Base-by-base conservation (phyloP, 495 filamentous ascomycete species). In the Talaromyces borbonicus region DNA sequence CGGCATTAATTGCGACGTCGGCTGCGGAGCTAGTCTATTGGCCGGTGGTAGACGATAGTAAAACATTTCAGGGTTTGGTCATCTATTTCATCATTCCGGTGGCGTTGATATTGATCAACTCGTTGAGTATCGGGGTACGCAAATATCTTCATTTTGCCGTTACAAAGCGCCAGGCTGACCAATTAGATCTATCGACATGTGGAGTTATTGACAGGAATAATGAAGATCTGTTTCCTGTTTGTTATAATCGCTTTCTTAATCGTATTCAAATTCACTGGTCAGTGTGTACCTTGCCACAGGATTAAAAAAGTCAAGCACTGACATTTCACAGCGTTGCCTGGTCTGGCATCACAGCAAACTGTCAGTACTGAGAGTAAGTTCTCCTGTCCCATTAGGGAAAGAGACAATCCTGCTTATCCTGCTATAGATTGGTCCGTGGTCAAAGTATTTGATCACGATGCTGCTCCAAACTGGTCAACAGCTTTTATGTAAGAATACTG, bases 1-100 rank as follows among this genome's bases (percentile, higher is more conserved):
- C 66, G 0, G 58, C 65, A 0, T 45, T 67, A n/a, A 59, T 73
- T 12, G 58, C 66, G 2, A 55, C 63, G 1, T 53, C 61, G 2
- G 66, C 69, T 4, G 63, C 53, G 0, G 61, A 65, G 35, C 48
- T 66, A 20, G 51, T 63, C 20, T 69, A 55, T 33, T 75, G 65
- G 65, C 43, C 43, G 0, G 43, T 31, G 19, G 19, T 46, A 8
- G 48, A 52, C 16, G 43, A 49, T 2, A 49, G 40, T 8, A 55
- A 57, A 18, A 53, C 50, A 5, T 52, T 61, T 24, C 52, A 61
- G 16, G 62, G 55, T 8, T 48, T 53, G 1, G 38, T 66, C 2
- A 48, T 63, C 39, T 65, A 60, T 33, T 49, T 59, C 6, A 8
- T 57, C 1, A 55, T 60, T n/a, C 60, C 65, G 2, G 7, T 64